A percentile compares a stretch with the other conserved stretches of the same genome.
phyloP scores from a whole-genome alignment of 2,329 filamentous ascomycete species.

The Sarocladium strictum region DNA sequence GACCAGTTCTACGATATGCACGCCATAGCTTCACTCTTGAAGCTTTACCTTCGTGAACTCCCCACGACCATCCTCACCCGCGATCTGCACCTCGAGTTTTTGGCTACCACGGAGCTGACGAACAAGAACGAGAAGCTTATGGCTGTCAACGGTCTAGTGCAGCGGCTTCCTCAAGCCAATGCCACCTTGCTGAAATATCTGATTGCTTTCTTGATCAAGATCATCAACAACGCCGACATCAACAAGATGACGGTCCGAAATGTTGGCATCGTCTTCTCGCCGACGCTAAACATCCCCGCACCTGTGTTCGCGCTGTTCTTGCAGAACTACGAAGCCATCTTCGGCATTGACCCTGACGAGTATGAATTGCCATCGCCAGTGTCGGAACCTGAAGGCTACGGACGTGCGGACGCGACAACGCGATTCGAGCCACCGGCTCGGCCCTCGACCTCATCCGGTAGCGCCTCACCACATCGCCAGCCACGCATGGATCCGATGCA shows the following conservation, averaged over 20 bases:
- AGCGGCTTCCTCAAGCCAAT: slow-evolving; percentile 74
- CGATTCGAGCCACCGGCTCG: slow-evolving; percentile 32
- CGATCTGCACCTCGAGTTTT: slow-evolving; percentile 84
- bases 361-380: slow-evolving; percentile 49
- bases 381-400: slow-evolving; percentile 27
- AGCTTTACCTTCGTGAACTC: slow-evolving; percentile 87
- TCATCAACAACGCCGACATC: slow-evolving; percentile 80
- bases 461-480: slow-evolving; percentile 47
- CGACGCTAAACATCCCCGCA: slow-evolving; percentile 91
- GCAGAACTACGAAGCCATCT: slow-evolving; percentile 83
- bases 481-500: slow-evolving; percentile 27
- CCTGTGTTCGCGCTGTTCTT: slow-evolving; percentile 92
- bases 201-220: slow-evolving; percentile 81
- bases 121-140: slow-evolving; percentile 70
- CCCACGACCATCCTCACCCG: slow-evolving; percentile 86
- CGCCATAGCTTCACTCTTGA: slow-evolving; percentile 87
- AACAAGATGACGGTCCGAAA: slow-evolving; percentile 99
- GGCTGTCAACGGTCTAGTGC: slow-evolving; percentile 71
- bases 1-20: slow-evolving; percentile 92
- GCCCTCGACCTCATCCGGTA: slow-evolving; percentile 44
- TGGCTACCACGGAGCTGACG: slow-evolving; percentile 74
- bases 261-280: slow-evolving; percentile 96
- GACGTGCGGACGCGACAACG: slow-evolving; percentile 22
- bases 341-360: slow-evolving; percentile 63
- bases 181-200: slow-evolving; percentile 76